A percentile compares a stretch with the other conserved stretches of the same genome.
Conservation (phyloP, 331 rosid species). For the Malus hybrid region DNA sequence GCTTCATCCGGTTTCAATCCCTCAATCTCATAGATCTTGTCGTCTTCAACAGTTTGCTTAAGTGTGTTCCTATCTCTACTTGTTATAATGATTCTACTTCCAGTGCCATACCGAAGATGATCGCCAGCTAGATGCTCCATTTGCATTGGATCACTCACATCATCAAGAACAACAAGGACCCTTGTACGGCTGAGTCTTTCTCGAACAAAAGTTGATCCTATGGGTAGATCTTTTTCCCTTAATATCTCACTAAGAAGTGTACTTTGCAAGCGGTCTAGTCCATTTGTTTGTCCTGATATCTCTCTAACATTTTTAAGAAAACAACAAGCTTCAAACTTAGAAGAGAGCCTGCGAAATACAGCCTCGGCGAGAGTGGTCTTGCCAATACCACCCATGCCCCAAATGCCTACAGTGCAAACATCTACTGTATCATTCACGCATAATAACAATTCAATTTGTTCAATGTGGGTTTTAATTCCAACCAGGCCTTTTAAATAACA, state of each 20-base stretch:
- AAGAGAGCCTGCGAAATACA: neutral
- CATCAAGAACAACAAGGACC: conserved; percentile 6
- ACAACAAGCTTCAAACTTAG: neutral
- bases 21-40: neutral
- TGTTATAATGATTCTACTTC: conserved; percentile 14
- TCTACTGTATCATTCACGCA: too few species aligned
- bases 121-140: neutral
- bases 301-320: neutral
- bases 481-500: neutral
- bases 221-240: neutral
- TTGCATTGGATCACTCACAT: neutral
- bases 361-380: neutral
- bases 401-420: neutral
- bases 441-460: neutral
- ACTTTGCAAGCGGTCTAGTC: neutral
- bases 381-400: neutral
- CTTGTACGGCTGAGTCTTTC: neutral
- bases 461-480: neutral
- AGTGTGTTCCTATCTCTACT: neutral
- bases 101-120: neutral
- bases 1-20: neutral
- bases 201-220: neutral
- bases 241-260: neutral
- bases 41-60: neutral
- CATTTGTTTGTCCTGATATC: neutral